Evolutionary conservation across 1,139 yeast genomes (phyloP), one percentile per base, ranked within the genome.

Genomic region (Saccharomyces pastorianus): DNA sequence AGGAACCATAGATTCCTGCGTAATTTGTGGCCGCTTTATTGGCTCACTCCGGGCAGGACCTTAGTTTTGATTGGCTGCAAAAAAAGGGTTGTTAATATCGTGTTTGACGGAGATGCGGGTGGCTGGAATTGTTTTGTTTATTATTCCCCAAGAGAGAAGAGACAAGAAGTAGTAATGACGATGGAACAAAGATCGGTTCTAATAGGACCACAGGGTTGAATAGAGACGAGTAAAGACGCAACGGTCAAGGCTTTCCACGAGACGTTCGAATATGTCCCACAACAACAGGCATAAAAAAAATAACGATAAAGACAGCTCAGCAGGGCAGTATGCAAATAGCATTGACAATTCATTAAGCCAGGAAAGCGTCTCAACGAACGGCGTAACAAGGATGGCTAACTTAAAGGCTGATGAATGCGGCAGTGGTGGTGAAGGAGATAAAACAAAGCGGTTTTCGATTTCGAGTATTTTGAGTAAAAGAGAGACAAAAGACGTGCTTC

Each of bases 401-500:
- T 11, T 29, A 23, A 48, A 42, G 28, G 32, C 23, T 3, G 41
- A 14, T 20, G 25, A 41, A 13, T 27, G 60, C 53, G 51, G 58
- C 53, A 52, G 50, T 32, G 56, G 56, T 26, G 52, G 50, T 17
- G 54, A 51, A 25, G 29, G 56, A 14, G 44, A 48, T 14, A 59
- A 56, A 26, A 61, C 61, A 46, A 62, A 58, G 42, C 53, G 52
- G 28, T 51, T 55, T 57, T 61, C 70, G n/a, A 56, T 69, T 56
- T 58, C 75, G 31, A 62, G 59, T 46, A 55, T 69, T 31, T 47
- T 66, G 55, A 51, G 59, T 60, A 64, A 69, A 52, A 60, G 68
- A 57, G 69, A 69, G 51, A 62, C 65, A 56, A 57, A 66, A 52
- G 61, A 64, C 2, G 66, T 71, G 1, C 53, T 70, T 44, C 73